Evolutionary conservation across 73 alveolate species (phyloP).

Genomic region (Durusdinium trenchii): DNA sequence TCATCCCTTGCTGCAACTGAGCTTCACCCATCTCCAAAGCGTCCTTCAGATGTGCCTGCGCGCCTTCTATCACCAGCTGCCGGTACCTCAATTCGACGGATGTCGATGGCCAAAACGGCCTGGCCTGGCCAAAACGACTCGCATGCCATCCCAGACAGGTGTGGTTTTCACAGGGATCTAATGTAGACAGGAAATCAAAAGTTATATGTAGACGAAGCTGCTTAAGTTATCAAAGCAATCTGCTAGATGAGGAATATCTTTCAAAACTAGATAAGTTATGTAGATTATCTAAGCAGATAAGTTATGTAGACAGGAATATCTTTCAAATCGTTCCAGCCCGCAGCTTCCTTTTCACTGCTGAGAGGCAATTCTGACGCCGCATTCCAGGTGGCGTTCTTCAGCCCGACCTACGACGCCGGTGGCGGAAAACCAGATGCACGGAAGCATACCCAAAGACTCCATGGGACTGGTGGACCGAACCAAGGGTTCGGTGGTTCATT

Average conservation of each 20-base stretch:
- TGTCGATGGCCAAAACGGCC: neutral
- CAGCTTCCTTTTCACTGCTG: neutral
- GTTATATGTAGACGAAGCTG: too few relatives aligned
- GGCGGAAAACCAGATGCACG: neutral
- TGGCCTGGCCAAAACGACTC: too few relatives aligned
- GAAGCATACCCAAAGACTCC: too few relatives aligned
- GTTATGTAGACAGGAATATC: neutral
- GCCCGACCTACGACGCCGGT: neutral
- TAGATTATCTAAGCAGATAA: neutral
- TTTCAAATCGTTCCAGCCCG: neutral
- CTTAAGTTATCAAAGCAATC: too few relatives aligned
- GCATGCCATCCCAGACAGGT: too few relatives aligned
- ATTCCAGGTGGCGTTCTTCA: conserved; percentile 26
- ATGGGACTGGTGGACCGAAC: too few relatives aligned
- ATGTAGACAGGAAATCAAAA: too few relatives aligned
- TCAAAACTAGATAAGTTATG: too few relatives aligned
- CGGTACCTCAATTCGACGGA: neutral
- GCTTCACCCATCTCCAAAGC: neutral
- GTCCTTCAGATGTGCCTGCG: conserved; percentile 3
- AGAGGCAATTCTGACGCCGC: conserved; percentile 17
- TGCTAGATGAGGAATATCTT: too few relatives aligned
- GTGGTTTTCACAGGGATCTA: too few relatives aligned
- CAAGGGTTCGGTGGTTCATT: too few relatives aligned
- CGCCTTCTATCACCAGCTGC: conserved; percentile 8
- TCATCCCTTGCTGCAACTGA: neutral